Evolutionary conservation across 805 yeast genomes (phyloP).

Genomic region (Wickerhamiella sergipiensis): DNA sequence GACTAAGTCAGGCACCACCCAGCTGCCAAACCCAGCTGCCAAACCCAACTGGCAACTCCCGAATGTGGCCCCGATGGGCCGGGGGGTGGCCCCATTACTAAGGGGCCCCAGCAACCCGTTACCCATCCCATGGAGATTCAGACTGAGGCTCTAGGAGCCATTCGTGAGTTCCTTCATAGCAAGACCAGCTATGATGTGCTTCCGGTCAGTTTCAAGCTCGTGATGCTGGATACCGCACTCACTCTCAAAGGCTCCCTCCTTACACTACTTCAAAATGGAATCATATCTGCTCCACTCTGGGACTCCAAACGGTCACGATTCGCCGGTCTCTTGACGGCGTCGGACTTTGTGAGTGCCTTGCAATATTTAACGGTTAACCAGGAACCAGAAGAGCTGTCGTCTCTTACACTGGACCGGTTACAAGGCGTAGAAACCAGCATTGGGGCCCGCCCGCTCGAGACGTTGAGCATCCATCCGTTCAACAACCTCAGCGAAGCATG

Average conservation of each 20-base stretch:
- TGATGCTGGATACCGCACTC: slow-evolving; percentile 84
- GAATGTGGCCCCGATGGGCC: too few species aligned
- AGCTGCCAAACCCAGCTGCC: too few species aligned
- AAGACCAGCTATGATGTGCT: slow-evolving; percentile 93
- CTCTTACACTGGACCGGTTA: slow-evolving; percentile 69
- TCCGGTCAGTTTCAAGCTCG: slow-evolving; percentile 85
- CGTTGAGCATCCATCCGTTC: slow-evolving; percentile 80
- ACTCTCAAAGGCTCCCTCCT: slow-evolving; percentile 82
- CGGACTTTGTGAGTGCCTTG: slow-evolving; percentile 88
- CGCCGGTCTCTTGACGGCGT: slow-evolving; percentile 85
- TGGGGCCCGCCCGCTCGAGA: slow-evolving; percentile 76
- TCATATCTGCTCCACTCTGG: slow-evolving; percentile 97
- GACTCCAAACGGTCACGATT: slow-evolving; percentile 75
- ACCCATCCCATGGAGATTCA: not conserved
- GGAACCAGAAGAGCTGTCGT: slow-evolving; percentile 80
- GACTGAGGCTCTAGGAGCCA: slow-evolving; percentile 64
- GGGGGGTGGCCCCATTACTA: too few species aligned
- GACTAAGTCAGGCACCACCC: too few species aligned
- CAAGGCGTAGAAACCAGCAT: slow-evolving; percentile 77
- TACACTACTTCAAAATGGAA: slow-evolving; percentile 79
- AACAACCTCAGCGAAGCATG: slow-evolving; percentile 85
- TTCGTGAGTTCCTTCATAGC: slow-evolving; percentile 68
- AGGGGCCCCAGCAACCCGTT: not conserved
- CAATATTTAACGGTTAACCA: slow-evolving; percentile 83
- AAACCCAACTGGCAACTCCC: too few species aligned